Conservation (phyloP, 2,329 filamentous ascomycete genomes). For the Paecilomyces sp. region DNA sequence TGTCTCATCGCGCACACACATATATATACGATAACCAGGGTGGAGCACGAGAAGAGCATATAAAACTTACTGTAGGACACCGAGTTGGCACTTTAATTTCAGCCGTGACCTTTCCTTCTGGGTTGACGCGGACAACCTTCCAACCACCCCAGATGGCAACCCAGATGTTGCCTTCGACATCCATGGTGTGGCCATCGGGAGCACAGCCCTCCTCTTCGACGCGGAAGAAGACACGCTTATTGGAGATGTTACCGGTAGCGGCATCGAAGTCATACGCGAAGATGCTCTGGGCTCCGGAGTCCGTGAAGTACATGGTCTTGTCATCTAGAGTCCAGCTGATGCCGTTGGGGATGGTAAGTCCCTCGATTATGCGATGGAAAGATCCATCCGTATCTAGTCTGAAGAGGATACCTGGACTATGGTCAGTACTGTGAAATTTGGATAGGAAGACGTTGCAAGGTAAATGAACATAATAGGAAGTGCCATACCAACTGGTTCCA, state of each 20-base stretch:
- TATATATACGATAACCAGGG: not conserved
- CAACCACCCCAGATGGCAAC: slow-evolving; percentile 74
- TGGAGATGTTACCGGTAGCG: slow-evolving; percentile 56
- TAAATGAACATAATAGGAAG: not conserved
- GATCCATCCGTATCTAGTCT: slow-evolving; percentile 59
- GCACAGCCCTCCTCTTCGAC: slow-evolving; percentile 53
- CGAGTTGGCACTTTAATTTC: slow-evolving; percentile 69
- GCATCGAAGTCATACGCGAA: slow-evolving; percentile 67
- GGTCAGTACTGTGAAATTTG: not conserved
- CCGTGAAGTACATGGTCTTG: slow-evolving; percentile 73
- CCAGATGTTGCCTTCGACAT: slow-evolving; percentile 82
- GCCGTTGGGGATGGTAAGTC: slow-evolving; percentile 75
- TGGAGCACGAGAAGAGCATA: not conserved
- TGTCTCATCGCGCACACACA: too few species aligned
- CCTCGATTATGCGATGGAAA: slow-evolving; percentile 53
- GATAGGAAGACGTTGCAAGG: not conserved
- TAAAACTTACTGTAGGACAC: not conserved
- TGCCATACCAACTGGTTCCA: not conserved
- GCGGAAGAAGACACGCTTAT: slow-evolving; percentile 65
- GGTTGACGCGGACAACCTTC: slow-evolving; percentile 66
- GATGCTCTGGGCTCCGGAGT: slow-evolving; percentile 65
- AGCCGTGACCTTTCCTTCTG: slow-evolving; percentile 63
- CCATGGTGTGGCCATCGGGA: slow-evolving; percentile 80
- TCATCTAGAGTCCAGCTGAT: slow-evolving; percentile 70
- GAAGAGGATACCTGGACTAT: slow-evolving; percentile 58